Evolutionary conservation across 345 rosid genomes (phyloP), one percentile per base, ranked within the genome.

Genomic region (Salix caprea): DNA sequence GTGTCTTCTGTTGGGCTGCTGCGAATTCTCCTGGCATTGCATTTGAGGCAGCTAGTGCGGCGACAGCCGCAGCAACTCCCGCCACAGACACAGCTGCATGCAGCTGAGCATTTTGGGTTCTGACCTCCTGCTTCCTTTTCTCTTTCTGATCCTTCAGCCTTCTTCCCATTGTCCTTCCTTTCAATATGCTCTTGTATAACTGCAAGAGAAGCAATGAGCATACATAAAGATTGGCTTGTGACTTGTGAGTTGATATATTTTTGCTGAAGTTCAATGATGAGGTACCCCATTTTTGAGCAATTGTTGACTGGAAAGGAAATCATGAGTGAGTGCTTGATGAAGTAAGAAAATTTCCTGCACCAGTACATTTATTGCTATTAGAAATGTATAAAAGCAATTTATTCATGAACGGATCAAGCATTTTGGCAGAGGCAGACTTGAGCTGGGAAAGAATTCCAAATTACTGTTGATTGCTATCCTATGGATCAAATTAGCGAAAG

Each of bases 1-100:
- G 72, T 61, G 87, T 79, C 71, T 48, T 88, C 50, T 77, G 82
- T 15, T 74, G 34, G 50, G 34, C 32, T 24, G 85, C 79, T 36
- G 83, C 69, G 66, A 82, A 75, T 77, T 87, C 87, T 0, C 80
- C 78, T 24, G 84, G 76, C 58, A 88, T 81, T 2, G 89, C 89
- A 34, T 82, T 85, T 48, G 97, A 84, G 50, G 95, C 91, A 2
- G 97, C 85, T 19, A 84, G 76, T 26, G 97, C 91, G 1, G 98
- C 98, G 28, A 94, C 87, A 4, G 94, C 97, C 6, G 98, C 94
- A 44, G 97, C 97, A 68, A 94, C 95, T 50, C 95, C 98, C 2
- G 91, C 98, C 30, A 94, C 97, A n/a, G 98, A 91, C 23, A 94
- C 89, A 4, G 98, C 97, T 6, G 98, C 97, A 56, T 92, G 97